Evolutionary conservation across 164 flowering plant genomes (phyloP).

Genomic region (Chimonanthus salicifolius): DNA sequence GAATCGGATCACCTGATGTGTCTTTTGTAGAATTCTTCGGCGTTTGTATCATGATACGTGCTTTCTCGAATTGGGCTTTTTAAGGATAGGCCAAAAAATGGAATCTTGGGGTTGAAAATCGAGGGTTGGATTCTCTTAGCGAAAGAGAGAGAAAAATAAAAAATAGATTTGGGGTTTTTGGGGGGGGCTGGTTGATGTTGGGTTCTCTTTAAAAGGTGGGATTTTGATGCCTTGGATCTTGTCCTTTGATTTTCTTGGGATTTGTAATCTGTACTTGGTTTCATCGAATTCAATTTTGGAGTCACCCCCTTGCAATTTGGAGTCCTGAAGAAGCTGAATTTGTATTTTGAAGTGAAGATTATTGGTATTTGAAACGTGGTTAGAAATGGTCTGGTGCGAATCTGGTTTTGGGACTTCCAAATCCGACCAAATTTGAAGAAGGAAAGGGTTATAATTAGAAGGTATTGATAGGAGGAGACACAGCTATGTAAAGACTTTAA

Average conservation of each 20-base stretch:
- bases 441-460: no score
- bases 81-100: not conserved
- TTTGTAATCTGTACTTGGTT: not conserved
- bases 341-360: no score
- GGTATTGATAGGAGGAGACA: no score
- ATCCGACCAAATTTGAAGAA: no score
- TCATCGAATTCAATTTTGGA: not conserved
- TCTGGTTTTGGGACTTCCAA: no score
- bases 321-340: not conserved
- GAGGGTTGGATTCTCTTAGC: slow-evolving; percentile 1
- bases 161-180: not conserved
- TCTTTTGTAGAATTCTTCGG: not conserved
- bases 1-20: not conserved
- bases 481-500: no score
- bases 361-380: no score
- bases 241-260: not conserved
- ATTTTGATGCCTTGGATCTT: not conserved
- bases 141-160: not conserved
- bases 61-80: slow-evolving; percentile 2
- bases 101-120: not conserved
- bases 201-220: not conserved
- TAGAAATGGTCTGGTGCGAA: no score
- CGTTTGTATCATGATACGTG: not conserved
- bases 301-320: not conserved
- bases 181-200: not conserved